A percentile compares a stretch with the other conserved stretches of the same genome.
Conservation (phyloP, 371 early-diverging fungal species). For the Ecytonucleospora hepatopenaei region DNA sequence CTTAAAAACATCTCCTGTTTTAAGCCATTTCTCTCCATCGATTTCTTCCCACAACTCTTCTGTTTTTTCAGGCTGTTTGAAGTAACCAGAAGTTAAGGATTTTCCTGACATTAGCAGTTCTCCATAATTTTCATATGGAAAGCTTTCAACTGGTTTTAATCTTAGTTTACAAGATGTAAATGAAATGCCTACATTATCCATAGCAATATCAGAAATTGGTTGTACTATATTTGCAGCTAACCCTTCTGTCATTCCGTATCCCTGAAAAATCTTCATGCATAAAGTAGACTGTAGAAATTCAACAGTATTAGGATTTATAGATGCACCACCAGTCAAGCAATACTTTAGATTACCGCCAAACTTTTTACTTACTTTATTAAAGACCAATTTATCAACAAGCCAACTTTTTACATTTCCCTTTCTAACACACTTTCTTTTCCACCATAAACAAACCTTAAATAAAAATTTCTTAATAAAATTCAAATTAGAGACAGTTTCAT, state of each 20-base stretch:
- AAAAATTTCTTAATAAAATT: conserved; percentile 63
- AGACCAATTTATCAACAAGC: conserved; percentile 77
- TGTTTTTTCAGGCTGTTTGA: conserved; percentile 70
- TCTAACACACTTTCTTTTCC: conserved; percentile 61
- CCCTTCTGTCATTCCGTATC: conserved; percentile 84
- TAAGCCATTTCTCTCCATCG: conserved; percentile 70
- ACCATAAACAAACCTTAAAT: conserved; percentile 62
- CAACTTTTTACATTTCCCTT: conserved; percentile 61
- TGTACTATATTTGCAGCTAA: conserved; percentile 61
- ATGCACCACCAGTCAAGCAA: conserved; percentile 76
- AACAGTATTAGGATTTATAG: conserved; percentile 69
- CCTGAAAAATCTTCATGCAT: conserved; percentile 68
- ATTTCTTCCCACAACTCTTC: conserved; percentile 62
- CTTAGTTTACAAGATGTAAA: conserved; percentile 69
- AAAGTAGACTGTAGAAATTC: conserved; percentile 73
- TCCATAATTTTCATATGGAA: conserved; percentile 62
- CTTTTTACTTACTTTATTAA: conserved; percentile 67
- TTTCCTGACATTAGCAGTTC: conserved; percentile 76
- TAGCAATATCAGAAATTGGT: conserved; percentile 37
- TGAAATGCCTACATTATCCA: conserved; percentile 74
- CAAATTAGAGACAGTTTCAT: conserved; percentile 61
- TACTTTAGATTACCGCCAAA: conserved; percentile 74
- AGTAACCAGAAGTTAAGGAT: conserved; percentile 61
- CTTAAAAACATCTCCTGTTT: conserved; percentile 76
- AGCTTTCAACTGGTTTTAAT: conserved; percentile 59